Conservation (phyloP, 257 asterid species). For the Primulina eburnea region DNA sequence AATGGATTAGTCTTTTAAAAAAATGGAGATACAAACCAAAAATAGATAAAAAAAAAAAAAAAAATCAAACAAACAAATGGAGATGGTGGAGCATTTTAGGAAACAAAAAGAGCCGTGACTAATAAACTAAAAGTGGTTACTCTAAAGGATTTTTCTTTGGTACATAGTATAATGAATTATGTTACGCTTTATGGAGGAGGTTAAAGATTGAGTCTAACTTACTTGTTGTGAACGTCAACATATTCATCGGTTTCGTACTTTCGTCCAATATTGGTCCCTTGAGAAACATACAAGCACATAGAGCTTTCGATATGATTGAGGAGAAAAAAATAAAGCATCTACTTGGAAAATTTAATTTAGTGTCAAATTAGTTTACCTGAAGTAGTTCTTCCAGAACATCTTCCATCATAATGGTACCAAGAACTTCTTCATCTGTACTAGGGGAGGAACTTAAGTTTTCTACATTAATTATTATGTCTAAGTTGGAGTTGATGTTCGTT, state of each 20-base stretch:
- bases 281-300: too few relatives aligned
- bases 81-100: too few relatives aligned
- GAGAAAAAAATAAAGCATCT: too few relatives aligned
- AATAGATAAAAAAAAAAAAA: too few relatives aligned
- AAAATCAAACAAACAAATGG: too few relatives aligned
- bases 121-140: too few relatives aligned
- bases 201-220: slow-evolving; percentile 12
- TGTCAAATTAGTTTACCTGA: slow-evolving; percentile 33
- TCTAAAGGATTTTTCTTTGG: too few relatives aligned
- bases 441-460: slow-evolving; percentile 24
- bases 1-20: not conserved
- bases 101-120: too few relatives aligned
- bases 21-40: not conserved
- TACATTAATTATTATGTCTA: slow-evolving; percentile 16
- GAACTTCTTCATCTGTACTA: slow-evolving; percentile 42
- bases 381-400: slow-evolving; percentile 56
- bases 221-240: slow-evolving; percentile 54
- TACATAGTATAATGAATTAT: too few relatives aligned
- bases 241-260: slow-evolving; percentile 60
- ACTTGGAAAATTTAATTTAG: not conserved
- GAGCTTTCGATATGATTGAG: too few relatives aligned
- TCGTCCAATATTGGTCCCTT: too few relatives aligned
- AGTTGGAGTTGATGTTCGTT: slow-evolving; percentile 10
- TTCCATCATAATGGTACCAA: slow-evolving; percentile 61
- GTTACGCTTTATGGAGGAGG: not conserved